A percentile compares a stretch with the other conserved stretches of the same genome.
Conservation (phyloP, 2,329 filamentous ascomycete species). For the Tolypocladium amazonense region DNA sequence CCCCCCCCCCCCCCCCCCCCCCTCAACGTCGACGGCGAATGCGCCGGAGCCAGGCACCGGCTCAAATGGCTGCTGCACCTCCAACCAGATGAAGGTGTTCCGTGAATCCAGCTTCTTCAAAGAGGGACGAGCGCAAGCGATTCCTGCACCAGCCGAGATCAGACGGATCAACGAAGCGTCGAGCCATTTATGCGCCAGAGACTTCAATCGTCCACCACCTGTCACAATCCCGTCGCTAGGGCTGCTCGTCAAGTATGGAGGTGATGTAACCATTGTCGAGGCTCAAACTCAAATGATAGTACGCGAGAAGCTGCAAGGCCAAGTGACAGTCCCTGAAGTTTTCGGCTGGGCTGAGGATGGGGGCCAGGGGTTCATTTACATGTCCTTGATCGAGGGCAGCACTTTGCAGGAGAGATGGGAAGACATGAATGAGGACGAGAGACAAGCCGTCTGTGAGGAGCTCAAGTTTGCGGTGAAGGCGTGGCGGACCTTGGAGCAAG, state of each 20-base stretch:
- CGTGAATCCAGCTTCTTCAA: constrained; percentile 10
- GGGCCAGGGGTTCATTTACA: constrained; percentile 15
- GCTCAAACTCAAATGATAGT: constrained; percentile 17
- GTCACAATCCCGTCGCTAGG: constrained; percentile 20
- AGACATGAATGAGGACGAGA: constrained; percentile 7
- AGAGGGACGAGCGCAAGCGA: constrained; percentile 8
- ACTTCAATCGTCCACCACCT: constrained; percentile 16
- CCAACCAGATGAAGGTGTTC: not conserved
- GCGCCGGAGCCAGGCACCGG: not conserved
- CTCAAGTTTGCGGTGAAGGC: constrained; percentile 12
- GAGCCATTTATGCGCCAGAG: constrained; percentile 4
- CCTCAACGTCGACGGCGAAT: not conserved
- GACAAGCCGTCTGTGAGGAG: constrained; percentile 16
- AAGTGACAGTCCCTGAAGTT: constrained; percentile 22
- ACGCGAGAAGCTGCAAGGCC: constrained; percentile 12
- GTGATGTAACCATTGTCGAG: constrained; percentile 16
- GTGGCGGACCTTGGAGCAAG: constrained; percentile 9
- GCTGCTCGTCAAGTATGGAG: constrained; percentile 24
- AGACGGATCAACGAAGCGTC: constrained; percentile 15
- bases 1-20: too few species aligned
- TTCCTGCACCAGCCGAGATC: constrained; percentile 18
- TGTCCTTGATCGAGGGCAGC: constrained; percentile 11
- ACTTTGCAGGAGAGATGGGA: constrained; percentile 10
- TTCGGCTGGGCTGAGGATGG: constrained; percentile 11
- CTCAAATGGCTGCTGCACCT: not conserved